A percentile compares a stretch with the other conserved stretches of the same genome.
Conservation (phyloP, 139 green algal genomes). For the Desmodesmus armatus region DNA sequence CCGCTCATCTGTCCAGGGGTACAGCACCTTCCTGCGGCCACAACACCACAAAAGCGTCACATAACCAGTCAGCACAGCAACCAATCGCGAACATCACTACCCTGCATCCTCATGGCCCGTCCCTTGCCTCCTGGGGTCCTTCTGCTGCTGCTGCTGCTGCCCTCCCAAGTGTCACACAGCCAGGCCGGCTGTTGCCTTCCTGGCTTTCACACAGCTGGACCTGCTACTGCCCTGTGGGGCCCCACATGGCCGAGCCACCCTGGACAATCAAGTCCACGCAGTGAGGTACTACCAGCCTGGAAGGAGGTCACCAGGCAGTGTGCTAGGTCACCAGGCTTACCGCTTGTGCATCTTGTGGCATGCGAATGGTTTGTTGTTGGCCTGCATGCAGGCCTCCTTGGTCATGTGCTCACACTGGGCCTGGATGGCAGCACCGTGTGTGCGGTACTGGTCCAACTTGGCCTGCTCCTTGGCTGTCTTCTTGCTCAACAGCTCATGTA, state of each 20-base stretch:
- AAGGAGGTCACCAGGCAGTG: too few relatives aligned
- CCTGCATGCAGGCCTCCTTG: conserved; percentile 79
- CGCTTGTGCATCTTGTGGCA: conserved; percentile 61
- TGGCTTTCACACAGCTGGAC: too few relatives aligned
- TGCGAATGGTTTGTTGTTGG: conserved; percentile 37
- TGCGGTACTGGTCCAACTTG: conserved; percentile 77
- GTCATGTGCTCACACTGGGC: conserved; percentile 85
- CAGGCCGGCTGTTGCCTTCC: too few relatives aligned
- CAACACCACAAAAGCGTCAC: background rate
- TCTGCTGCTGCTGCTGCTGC: background rate
- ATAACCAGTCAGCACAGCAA: too few relatives aligned
- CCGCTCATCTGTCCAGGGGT: conserved; percentile 76
- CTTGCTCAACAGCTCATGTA: conserved; percentile 81
- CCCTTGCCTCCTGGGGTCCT: background rate
- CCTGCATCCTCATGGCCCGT: background rate
- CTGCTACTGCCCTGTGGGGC: too few relatives aligned
- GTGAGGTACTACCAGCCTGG: too few relatives aligned
- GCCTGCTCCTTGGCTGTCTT: conserved; percentile 75
- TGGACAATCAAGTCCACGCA: too few relatives aligned
- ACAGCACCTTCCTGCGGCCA: conserved; percentile 74
- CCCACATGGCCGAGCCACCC: too few relatives aligned
- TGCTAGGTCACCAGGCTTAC: background rate
- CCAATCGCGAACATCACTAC: too few relatives aligned
- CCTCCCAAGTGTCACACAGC: too few relatives aligned
- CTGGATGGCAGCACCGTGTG: conserved; percentile 69